phyloP scores from a whole-genome alignment of 1,139 yeast species.

The Hyphopichia fennica region DNA sequence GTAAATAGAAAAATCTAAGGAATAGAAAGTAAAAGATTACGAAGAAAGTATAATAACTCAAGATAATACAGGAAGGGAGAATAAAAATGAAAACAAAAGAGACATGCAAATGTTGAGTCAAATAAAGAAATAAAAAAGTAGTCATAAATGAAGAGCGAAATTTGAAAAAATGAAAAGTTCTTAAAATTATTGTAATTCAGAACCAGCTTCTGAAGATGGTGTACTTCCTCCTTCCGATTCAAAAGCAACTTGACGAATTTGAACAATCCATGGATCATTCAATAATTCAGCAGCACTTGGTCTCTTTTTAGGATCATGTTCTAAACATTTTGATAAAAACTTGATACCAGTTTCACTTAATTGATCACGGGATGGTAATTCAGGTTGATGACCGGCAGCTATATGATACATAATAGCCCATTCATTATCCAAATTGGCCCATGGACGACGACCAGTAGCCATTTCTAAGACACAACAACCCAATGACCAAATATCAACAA shows the following conservation, averaged over 20 bases:
- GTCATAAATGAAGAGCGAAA: background rate
- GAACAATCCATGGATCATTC: constrained; percentile 88
- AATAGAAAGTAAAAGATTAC: background rate
- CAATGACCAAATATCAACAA: constrained; percentile 80
- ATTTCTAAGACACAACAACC: constrained; percentile 82
- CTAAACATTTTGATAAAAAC: constrained; percentile 75
- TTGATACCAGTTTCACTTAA: constrained; percentile 69
- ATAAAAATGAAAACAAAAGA: background rate
- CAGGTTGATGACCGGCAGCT: constrained; percentile 93
- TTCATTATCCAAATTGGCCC: constrained; percentile 93
- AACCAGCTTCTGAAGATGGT: constrained; percentile 37
- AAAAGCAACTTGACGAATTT: constrained; percentile 71
- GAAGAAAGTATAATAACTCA: background rate
- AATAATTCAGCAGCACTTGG: constrained; percentile 83
- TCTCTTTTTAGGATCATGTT: constrained; percentile 78
- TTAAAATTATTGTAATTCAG: constrained; percentile 9
- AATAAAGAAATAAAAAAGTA: background rate
- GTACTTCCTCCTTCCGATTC: constrained; percentile 43
- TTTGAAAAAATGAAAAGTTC: background rate
- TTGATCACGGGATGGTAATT: constrained; percentile 77
- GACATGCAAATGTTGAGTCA: background rate
- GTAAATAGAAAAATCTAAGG: background rate
- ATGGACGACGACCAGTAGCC: constrained; percentile 82
- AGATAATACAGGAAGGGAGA: background rate
- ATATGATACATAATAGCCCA: constrained; percentile 99